Evolutionary conservation across 805 yeast species (phyloP), one percentile per base, ranked within the genome.

Genomic region (Scheffersomyces stipitis): DNA sequence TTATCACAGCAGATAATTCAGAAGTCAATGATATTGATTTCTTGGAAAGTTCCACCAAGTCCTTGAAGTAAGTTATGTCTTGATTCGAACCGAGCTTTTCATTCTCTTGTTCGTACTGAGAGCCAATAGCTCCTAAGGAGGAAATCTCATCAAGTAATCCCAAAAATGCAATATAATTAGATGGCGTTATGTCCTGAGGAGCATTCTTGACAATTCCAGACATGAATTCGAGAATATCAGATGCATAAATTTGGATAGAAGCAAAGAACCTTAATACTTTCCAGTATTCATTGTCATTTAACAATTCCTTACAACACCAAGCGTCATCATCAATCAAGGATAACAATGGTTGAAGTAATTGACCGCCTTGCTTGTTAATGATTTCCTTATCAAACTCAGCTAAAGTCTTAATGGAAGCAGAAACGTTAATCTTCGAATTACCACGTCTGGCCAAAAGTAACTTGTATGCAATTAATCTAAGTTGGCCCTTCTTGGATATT

Each of bases 71-170:
- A n/a, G 18, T 30, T 3, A 12, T 20, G 4, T 29, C 29, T 10
- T 26, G 29, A 44, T 72, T 38, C 30, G 75, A 58, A 71, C 73
- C 33, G 77, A 80, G 48, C 70, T 72, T 43, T 27, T 75, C 83
- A 37, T 67, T 68, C 38, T 79, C 84, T 44, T 79, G 83, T 56
- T 86, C 93, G 76, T 79, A 79, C 52, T 80, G 85, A 3, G 86
- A 80, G 5, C 88, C 91, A 36, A 82, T 66, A 0, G 93, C 88
- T 6, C 95, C 95, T 31, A 83, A 77, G 1, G 91, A 84, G 0
- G 93, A 83, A 13, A 86, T 73, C 46, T 86, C 95, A 58, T 86
- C 95, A 22, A 86, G 58, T 7, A 85, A 59, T 0, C 91, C 93
- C 26, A 86, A 64, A 8, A 85, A 58, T 46, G 78, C 72, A 76